phyloP scores from a whole-genome alignment of 2,329 filamentous ascomycete genomes.

The Fusarium metavorans region DNA sequence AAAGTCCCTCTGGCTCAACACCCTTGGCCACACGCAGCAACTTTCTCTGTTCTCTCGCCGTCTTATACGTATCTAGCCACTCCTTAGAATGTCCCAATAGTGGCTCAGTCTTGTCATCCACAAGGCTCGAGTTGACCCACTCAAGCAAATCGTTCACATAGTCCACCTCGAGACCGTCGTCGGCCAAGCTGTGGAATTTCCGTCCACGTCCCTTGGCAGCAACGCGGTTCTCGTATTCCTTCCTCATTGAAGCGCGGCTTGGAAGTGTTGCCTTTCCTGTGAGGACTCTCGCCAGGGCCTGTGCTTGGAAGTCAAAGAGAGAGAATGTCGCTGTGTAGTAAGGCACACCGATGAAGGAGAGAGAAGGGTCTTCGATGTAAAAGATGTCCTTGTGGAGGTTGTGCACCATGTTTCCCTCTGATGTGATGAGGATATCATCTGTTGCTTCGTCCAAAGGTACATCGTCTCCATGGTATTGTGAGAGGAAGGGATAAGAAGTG shows the following conservation, averaged over 20 bases:
- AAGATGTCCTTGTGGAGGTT: conserved; percentile 79
- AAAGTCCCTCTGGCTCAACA: conserved; percentile 25
- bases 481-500: conserved; percentile 74
- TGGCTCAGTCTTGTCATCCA: conserved; percentile 7
- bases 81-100: conserved; percentile 24
- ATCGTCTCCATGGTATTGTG: conserved; percentile 57
- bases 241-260: not conserved
- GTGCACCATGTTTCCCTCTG: conserved; percentile 71
- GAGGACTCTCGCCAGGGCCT: conserved; percentile 68
- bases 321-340: conserved; percentile 77
- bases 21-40: conserved; percentile 15
- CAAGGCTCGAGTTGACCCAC: conserved; percentile 35
- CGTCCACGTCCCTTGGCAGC: conserved; percentile 32
- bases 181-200: conserved; percentile 43
- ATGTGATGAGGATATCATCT: conserved; percentile 67
- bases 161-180: conserved; percentile 34
- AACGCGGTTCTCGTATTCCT: conserved; percentile 41
- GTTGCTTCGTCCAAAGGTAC: conserved; percentile 59
- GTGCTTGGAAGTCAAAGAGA: conserved; percentile 77
- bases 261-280: conserved; percentile 56
- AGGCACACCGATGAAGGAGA: conserved; percentile 73
- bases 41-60: conserved; percentile 22
- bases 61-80: conserved; percentile 33
- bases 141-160: conserved; percentile 40
- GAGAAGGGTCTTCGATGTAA: conserved; percentile 74